Conservation (phyloP, 2,329 filamentous ascomycete species). For the Ceratocystis ficicola region DNA sequence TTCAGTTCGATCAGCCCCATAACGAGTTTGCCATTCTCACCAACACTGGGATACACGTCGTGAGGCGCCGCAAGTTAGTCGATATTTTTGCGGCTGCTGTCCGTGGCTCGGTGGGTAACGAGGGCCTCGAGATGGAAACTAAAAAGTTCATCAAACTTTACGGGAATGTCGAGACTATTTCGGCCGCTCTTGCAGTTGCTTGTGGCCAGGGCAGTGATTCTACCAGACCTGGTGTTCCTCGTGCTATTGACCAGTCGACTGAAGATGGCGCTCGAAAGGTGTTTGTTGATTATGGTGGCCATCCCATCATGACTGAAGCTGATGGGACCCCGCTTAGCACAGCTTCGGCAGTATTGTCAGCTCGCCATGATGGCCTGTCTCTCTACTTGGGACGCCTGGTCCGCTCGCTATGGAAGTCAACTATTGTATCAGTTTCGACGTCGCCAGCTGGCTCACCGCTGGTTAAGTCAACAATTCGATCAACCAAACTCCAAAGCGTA, state of each 20-base stretch:
- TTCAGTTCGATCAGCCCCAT: slow-evolving; percentile 78
- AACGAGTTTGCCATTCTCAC: slow-evolving; percentile 85
- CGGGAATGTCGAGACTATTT: slow-evolving; percentile 76
- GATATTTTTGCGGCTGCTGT: slow-evolving; percentile 83
- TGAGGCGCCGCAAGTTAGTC: slow-evolving; percentile 71
- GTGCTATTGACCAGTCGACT: slow-evolving; percentile 73
- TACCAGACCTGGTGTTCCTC: slow-evolving; percentile 51
- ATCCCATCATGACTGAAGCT: slow-evolving; percentile 67
- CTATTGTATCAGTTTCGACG: slow-evolving; percentile 49
- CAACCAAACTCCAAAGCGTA: slow-evolving; percentile 58
- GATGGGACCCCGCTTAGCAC: slow-evolving; percentile 60
- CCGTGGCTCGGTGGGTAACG: slow-evolving; percentile 58
- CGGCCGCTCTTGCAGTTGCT: slow-evolving; percentile 83
- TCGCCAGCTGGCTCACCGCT: slow-evolving; percentile 46
- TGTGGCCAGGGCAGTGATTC: slow-evolving; percentile 81
- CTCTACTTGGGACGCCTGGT: slow-evolving; percentile 82
- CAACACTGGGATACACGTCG: slow-evolving; percentile 76
- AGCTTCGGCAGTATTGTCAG: slow-evolving; percentile 76
- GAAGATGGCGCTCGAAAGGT: slow-evolving; percentile 73
- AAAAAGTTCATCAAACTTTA: slow-evolving; percentile 76
- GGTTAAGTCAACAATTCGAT: slow-evolving; percentile 54
- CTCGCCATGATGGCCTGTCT: slow-evolving; percentile 75
- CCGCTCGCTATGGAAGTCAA: slow-evolving; percentile 73
- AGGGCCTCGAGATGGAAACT: slow-evolving; percentile 69
- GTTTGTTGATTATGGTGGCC: slow-evolving; percentile 87